These are phyloP conservation scores for Colletotrichum filicis DNA, from an alignment of 2,329 filamentous ascomycete species.

Conservation along the genomic window DNA sequence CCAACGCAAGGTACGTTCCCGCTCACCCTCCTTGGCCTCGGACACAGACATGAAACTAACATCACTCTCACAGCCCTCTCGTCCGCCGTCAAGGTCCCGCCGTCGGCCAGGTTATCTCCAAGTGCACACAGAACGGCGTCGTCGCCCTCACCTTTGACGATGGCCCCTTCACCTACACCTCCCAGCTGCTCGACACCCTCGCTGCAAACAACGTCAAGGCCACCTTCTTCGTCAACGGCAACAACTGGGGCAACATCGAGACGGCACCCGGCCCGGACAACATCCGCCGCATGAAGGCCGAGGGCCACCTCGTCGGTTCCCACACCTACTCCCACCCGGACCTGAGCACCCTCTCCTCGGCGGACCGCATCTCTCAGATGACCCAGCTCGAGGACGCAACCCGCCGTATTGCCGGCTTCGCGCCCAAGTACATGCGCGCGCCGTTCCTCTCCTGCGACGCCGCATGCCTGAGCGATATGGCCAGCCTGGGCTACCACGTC, in stretches of 20 bases:
- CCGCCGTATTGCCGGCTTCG: constrained; percentile 52
- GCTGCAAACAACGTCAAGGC: constrained; percentile 45
- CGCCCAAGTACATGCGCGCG: constrained; percentile 56
- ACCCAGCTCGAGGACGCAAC: constrained; percentile 57
- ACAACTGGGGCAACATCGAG: constrained; percentile 54
- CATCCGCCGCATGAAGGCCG: constrained; percentile 51
- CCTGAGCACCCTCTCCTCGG: constrained; percentile 48
- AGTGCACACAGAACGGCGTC: constrained; percentile 47
- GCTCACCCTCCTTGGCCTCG: background rate
- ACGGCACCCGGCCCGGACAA: constrained; percentile 49
- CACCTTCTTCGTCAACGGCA: constrained; percentile 56
- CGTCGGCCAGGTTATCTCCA: constrained; percentile 17
- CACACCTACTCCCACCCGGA: constrained; percentile 56
- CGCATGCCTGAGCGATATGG: constrained; percentile 32
- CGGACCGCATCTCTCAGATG: constrained; percentile 51
- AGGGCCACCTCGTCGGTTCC: constrained; percentile 55
- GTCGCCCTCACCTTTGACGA: constrained; percentile 61
- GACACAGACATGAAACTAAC: constrained; percentile 20
- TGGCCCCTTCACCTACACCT: constrained; percentile 55
- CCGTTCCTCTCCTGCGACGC: constrained; percentile 55
- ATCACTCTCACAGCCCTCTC: constrained; percentile 8
- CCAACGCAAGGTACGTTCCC: constrained; percentile 24
- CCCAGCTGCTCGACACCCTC: constrained; percentile 51
- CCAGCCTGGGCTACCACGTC: constrained; percentile 63
- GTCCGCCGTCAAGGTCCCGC: constrained; percentile 11